These are phyloP conservation scores for Aspergillus pseudotamarii DNA, from an alignment of 2,329 filamentous ascomycete genomes.

Conservation along the genomic window DNA sequence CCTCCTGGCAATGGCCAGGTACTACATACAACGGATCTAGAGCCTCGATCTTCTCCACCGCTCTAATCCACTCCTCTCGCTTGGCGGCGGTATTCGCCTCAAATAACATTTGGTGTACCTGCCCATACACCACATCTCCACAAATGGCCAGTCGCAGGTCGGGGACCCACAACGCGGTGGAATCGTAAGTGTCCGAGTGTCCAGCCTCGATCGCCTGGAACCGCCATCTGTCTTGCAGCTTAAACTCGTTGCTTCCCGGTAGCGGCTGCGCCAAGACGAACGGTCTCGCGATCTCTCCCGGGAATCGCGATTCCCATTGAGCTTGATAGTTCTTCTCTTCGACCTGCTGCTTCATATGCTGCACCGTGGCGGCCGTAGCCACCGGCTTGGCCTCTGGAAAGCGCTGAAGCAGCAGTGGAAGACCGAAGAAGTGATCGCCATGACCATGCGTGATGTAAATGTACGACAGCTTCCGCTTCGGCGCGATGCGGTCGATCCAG, in stretches of 20 bases:
- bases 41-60: conserved; percentile 11
- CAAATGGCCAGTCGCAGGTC: conserved; percentile 11
- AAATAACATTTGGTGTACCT: conserved; percentile 14
- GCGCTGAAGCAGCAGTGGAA: conserved; percentile 27
- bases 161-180: conserved; percentile 12
- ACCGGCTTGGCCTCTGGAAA: conserved; percentile 29
- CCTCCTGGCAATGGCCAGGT: conserved; percentile 8
- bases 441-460: conserved; percentile 50
- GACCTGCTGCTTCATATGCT: conserved; percentile 13
- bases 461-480: conserved; percentile 31
- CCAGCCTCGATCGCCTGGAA: conserved; percentile 10
- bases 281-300: conserved; percentile 6
- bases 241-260: conserved; percentile 3
- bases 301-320: conserved; percentile 9
- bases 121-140: conserved; percentile 10
- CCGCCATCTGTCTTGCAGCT: not conserved
- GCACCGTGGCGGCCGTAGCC: conserved; percentile 6
- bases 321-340: not conserved
- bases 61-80: conserved; percentile 11
- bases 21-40: conserved; percentile 11
- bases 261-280: conserved; percentile 2
- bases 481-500: conserved; percentile 41
- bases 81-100: conserved; percentile 8
- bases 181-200: conserved; percentile 11
- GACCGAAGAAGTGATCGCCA: conserved; percentile 45